phyloP scores from a whole-genome alignment of 2,329 filamentous ascomycete species.

The Septoria linicola region DNA sequence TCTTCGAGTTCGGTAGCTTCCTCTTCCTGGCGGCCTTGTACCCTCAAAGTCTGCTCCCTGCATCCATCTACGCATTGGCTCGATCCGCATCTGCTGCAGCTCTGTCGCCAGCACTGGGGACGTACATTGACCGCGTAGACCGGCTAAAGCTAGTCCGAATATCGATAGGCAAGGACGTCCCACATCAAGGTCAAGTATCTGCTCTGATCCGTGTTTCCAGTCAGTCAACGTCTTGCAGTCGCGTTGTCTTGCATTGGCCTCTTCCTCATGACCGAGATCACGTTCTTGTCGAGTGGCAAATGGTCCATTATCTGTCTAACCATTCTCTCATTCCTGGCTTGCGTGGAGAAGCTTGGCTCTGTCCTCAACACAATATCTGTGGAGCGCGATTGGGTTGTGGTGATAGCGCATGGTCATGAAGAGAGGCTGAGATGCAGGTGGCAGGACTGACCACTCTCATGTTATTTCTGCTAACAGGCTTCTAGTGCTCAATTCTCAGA shows the following conservation, averaged over 20 bases:
- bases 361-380: conserved; percentile 67
- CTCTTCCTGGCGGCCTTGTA: conserved; percentile 50
- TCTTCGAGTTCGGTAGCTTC: conserved; percentile 53
- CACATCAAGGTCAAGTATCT: background rate
- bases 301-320: conserved; percentile 32
- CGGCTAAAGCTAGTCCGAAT: conserved; percentile 42
- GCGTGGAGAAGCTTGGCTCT: conserved; percentile 66
- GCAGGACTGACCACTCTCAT: background rate
- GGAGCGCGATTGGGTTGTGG: conserved; percentile 62
- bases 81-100: conserved; percentile 59
- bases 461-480: conserved; percentile 21
- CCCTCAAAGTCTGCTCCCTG: conserved; percentile 59
- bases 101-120: conserved; percentile 59
- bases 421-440: conserved; percentile 25
- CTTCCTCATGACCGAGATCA: conserved; percentile 16
- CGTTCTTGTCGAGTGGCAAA: conserved; percentile 1
- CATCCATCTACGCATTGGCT: conserved; percentile 67
- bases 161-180: conserved; percentile 38
- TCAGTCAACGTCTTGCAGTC: conserved; percentile 33
- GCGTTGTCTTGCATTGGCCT: conserved; percentile 29
- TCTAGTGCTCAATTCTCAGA: conserved; percentile 55
- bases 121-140: conserved; percentile 56
- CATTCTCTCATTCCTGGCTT: conserved; percentile 56
- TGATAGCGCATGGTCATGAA: conserved; percentile 48
- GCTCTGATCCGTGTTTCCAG: conserved; percentile 20